Evolutionary conservation across 768 basidiomycete genomes (phyloP).

Genomic region (Leucocoprinus birnbaumii): DNA sequence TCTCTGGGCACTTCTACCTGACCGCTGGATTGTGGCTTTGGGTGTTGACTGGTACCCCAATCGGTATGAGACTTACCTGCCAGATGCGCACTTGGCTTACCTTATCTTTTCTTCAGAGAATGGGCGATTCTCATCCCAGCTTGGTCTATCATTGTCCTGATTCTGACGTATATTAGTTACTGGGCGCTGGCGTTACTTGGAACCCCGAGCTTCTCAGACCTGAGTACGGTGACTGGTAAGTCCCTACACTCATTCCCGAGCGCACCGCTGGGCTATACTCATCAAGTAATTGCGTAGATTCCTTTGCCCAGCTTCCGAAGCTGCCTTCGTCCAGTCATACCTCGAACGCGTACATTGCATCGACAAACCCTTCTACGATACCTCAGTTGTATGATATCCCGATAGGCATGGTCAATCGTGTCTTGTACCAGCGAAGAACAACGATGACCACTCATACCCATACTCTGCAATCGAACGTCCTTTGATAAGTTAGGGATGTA

Average conservation of each 20-base stretch:
- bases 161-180: conserved; percentile 77
- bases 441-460: conserved; percentile 1
- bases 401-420: conserved; percentile 75
- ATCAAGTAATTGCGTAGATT: too few relatives aligned
- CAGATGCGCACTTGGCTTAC: too few relatives aligned
- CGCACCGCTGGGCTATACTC: too few relatives aligned
- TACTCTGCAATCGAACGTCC: too few relatives aligned
- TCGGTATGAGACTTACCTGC: too few relatives aligned
- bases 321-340: conserved; percentile 19
- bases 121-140: conserved; percentile 84
- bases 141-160: conserved; percentile 65
- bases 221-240: conserved; percentile 66
- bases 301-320: conserved; percentile 53
- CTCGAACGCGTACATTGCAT: conserved; percentile 47
- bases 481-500: too few relatives aligned
- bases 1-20: conserved; percentile 80
- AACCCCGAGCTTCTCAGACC: conserved; percentile 69
- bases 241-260: too few relatives aligned
- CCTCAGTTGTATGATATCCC: conserved; percentile 82
- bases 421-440: conserved; percentile 43
- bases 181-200: conserved; percentile 69
- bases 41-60: conserved; percentile 89
- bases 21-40: conserved; percentile 57
- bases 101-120: too few relatives aligned
- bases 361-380: conserved; percentile 42